Evolutionary conservation across 352 stramenopile genomes (phyloP).

Genomic region (Globisporangium parvum): DNA sequence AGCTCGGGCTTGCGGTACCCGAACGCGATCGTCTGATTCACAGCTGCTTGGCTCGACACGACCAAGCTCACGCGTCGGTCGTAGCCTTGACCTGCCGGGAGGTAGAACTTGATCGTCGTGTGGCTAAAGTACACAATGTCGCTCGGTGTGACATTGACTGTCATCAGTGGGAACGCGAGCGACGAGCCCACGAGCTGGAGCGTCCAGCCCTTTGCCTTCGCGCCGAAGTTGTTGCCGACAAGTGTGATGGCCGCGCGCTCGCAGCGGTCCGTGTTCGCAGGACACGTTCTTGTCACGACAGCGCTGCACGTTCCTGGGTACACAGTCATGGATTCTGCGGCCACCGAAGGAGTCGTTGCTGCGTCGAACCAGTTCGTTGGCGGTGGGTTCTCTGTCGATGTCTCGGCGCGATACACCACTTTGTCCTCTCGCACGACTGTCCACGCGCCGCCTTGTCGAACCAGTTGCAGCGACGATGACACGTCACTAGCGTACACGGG

Average conservation of each 20-base stretch:
- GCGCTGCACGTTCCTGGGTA: slow-evolving; percentile 29
- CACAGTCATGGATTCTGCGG: slow-evolving; percentile 23
- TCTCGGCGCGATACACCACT: slow-evolving; percentile 20
- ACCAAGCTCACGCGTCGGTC: slow-evolving; percentile 31
- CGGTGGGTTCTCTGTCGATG: slow-evolving; percentile 21
- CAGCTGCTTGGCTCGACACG: slow-evolving; percentile 21
- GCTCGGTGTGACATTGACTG: slow-evolving; percentile 23
- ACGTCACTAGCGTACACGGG: slow-evolving; percentile 24
- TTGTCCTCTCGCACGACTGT: slow-evolving; percentile 17
- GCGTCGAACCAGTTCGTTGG: slow-evolving; percentile 28
- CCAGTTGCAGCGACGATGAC: slow-evolving; percentile 20
- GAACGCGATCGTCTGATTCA: slow-evolving; percentile 34
- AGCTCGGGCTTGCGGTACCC: slow-evolving; percentile 37
- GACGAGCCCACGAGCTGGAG: slow-evolving; percentile 28
- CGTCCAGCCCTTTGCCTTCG: slow-evolving; percentile 29
- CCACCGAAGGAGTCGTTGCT: slow-evolving; percentile 11
- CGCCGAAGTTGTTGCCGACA: slow-evolving; percentile 46
- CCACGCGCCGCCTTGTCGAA: slow-evolving; percentile 33
- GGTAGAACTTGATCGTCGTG: slow-evolving; percentile 46
- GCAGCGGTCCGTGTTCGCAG: slow-evolving; percentile 33
- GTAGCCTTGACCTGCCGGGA: slow-evolving; percentile 41
- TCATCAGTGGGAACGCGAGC: slow-evolving; percentile 11
- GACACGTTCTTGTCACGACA: slow-evolving; percentile 22
- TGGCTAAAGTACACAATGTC: slow-evolving; percentile 58
- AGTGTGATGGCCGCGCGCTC: slow-evolving; percentile 40